A percentile compares a stretch with the other conserved stretches of the same genome.
These are phyloP conservation scores for Candida insectalens DNA, from an alignment of 805 yeast species.

Conservation along the genomic window DNA sequence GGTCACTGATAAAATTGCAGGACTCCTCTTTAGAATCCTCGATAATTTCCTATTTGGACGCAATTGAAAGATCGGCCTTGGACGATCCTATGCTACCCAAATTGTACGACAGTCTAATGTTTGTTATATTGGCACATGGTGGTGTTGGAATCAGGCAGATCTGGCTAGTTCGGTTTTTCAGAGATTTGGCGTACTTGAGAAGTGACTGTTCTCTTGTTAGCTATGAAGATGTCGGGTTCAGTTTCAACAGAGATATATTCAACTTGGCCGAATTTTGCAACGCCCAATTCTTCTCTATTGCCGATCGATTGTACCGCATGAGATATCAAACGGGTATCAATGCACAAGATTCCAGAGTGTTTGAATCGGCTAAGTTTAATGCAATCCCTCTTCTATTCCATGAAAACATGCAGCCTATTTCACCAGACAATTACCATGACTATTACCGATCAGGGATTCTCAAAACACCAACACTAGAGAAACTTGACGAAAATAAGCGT, in stretches of 20 bases:
- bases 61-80: conserved; percentile 1
- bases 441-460: too few species aligned
- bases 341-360: too few species aligned
- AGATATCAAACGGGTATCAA: neutral
- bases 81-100: conserved; percentile 9
- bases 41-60: conserved; percentile 4
- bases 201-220: conserved; percentile 7
- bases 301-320: neutral
- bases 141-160: conserved; percentile 7
- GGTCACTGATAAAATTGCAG: conserved; percentile 1
- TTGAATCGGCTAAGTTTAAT: too few species aligned
- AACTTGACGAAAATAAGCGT: too few species aligned
- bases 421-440: too few species aligned
- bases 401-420: too few species aligned
- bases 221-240: conserved; percentile 6
- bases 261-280: neutral
- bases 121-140: conserved; percentile 10
- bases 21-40: conserved; percentile 3
- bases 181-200: conserved; percentile 4
- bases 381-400: too few species aligned
- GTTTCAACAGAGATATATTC: neutral
- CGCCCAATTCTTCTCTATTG: neutral
- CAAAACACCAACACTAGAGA: too few species aligned
- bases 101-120: conserved; percentile 5
- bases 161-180: conserved; percentile 7